A percentile compares a stretch with the other conserved stretches of the same genome.
Evolutionary conservation across 2,329 filamentous ascomycete genomes (phyloP).

Genomic region (Aspergillus sp.): DNA sequence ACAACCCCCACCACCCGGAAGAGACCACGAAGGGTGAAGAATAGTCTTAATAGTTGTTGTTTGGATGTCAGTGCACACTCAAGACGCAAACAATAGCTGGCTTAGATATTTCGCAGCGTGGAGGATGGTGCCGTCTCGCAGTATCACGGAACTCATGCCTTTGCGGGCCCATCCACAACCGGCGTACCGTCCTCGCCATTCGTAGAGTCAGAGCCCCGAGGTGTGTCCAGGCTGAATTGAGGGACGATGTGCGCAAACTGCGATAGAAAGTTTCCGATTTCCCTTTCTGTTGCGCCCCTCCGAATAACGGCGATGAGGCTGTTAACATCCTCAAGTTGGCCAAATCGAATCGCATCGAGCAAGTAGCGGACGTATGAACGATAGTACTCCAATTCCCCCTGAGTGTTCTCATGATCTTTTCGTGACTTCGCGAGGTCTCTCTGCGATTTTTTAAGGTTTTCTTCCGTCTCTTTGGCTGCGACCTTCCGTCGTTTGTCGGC

Average conservation of each 20-base stretch:
- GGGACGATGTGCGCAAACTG: not conserved
- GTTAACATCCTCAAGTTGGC: conserved; percentile 21
- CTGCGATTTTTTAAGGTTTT: conserved; percentile 34
- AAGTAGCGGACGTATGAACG: conserved; percentile 29
- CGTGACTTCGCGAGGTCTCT: conserved; percentile 19
- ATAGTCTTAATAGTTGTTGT: not conserved
- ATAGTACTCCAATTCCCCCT: conserved; percentile 17
- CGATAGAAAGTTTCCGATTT: not conserved
- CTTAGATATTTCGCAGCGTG: not conserved
- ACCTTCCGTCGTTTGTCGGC: conserved; percentile 40
- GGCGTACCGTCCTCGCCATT: not conserved
- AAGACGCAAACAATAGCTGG: not conserved
- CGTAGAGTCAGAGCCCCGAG: not conserved
- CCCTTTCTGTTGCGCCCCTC: conserved; percentile 13
- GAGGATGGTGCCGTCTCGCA: not conserved
- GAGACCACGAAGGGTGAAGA: not conserved
- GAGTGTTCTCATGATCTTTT: not conserved
- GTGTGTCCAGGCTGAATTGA: not conserved
- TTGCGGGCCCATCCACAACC: not conserved
- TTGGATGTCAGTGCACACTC: not conserved
- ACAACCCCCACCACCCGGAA: no score
- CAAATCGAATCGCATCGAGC: conserved; percentile 25
- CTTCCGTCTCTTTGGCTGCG: conserved; percentile 27
- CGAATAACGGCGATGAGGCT: conserved; percentile 29
- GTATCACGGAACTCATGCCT: not conserved